Evolutionary conservation across 805 yeast species (phyloP), one percentile per base, ranked within the genome.

Genomic region (Lachancea sp.): DNA sequence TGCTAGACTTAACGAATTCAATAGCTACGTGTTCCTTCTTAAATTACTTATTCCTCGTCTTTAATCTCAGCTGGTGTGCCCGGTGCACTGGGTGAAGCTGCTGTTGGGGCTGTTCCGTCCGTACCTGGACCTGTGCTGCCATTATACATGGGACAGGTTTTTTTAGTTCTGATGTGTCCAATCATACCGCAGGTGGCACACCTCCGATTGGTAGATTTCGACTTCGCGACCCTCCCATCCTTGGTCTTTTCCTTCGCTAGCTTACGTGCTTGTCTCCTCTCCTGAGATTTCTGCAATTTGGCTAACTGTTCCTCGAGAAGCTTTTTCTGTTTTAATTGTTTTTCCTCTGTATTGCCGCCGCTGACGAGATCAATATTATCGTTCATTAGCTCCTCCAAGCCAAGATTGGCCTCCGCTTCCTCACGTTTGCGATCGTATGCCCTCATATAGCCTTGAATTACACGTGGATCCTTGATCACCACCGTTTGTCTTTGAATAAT

Each of bases 161-260:
- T 72, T 59, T 87, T 88, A 2, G 98, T 90, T 58, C 92, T 75
- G 46, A 90, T 90, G 60, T 90, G 98, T 0, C 97, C 98, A 47
- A 84, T 72, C 9, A 90, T 92, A 17, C 97, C 97, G 71, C 98
- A 90, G 0, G 92, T 82, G 3, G 94, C 89, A 65, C 98, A 90
- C 55, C 86, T 77, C 58, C 98, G 71, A 7, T 83, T 80, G 0
- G 70, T 65, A 36, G 65, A 63, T 40, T 63, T 67, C 2, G 61
- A 57, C 23, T 40, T 45, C 8, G 52, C 17, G 13, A 45, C 46
- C 34, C 49, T 51, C n/a, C 51, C 52, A 16, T 50, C 55, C 13
- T 42, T 54, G 40, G 46, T 58, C 47, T 59, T 51, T 37, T 69
- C 69, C 63, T 75, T 61, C 54, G 65, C 66, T 29, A 76, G 72